Base-by-base conservation (phyloP, 345 rosid genomes). In the Dimocarpus longan region DNA sequence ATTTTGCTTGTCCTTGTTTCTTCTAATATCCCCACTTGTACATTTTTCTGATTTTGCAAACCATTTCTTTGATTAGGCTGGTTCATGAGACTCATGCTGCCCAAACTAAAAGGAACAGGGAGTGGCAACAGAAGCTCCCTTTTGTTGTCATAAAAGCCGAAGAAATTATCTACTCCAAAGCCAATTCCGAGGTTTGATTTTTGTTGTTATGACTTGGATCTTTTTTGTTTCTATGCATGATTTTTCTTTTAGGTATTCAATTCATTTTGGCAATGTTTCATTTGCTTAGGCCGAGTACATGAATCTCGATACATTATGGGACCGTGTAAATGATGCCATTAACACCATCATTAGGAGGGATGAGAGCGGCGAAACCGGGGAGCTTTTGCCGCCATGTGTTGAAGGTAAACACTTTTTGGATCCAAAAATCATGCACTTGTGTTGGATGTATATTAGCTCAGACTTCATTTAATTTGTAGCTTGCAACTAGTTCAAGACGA, bases 141-240 rank as follows among this genome's bases (percentile, higher is more conserved):
- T 78, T 84, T 24, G 99, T 96, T 72, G 97, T 96, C 75, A 73
- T 89, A 42, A 91, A 82, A 83, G 93, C 98, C 6, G 99, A 96
- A 90, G 97, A 96, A 84, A 94, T 96, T 86, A 90, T 96, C 87
- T 96, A 95, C 86, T 94, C 98, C 42, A 96, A 96, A 88, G 98
- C 97, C 80, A 94, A 92, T 84, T 94, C 98, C 46, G 99, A 96
- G 99, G 99, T 91, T 84, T 63, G 67, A 9, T 62, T 85, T 56
- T 37, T 74, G 63, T 76, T 67, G n/a, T 12, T 16, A 52, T 32
- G 80, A 74, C 39, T 78, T 70, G 70, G 85, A 65, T 77, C 77
- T 54, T 76, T 70, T 16, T 81, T 65, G 15, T 64, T 68, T 42
- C 21, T 43, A 16, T 64, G 28, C 37, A 3, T 64, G n/a, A 39